Base-by-base conservation (phyloP, 306 rosid genomes). In the Lagenaria siceraria region DNA sequence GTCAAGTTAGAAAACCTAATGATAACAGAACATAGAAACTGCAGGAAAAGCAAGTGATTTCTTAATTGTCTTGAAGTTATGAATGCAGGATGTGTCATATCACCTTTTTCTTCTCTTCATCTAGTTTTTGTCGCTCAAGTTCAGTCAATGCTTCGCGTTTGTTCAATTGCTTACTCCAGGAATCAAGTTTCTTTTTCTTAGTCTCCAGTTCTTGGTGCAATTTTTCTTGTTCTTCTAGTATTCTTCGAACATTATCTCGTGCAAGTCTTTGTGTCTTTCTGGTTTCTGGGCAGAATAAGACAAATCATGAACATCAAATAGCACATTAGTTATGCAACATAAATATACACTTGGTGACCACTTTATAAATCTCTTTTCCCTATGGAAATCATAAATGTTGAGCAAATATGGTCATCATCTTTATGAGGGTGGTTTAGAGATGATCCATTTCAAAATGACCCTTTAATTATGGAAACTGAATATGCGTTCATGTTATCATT, bases 31-130 rank as follows among this genome's bases (percentile, higher is more conserved):
- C 42, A 49, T 17, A 27, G 42, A 72, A 49, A 25, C 60, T 17
- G 29, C 46, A 49, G 10, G 25, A 24, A 51, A 51, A 8, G 71
- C 18, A 18, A 51, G 25, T 29, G 10, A 73, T 46, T 51, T 25
- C 61, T 73, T 10, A 71, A 29, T 51, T 35, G 10, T 13, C 25
- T 29, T 18, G 2, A 72, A 25, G 5, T 71, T 71, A 27, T 54
- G 10, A 31, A 73, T 25, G 1, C 43, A 60, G 29, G 79, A 60
- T 59, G 71, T 40, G 36, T 58, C 40, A 48, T 40, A 10, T 76
- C 78, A 92, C 99, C 99, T 90, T 90, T 85, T 84, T 84, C 82
- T 80, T 90, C 21, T 95, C 99, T 74, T 92, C 99, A 8, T 89
- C 97, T 69, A 92, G 99, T 78, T 90, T 89, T 79, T 85, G 93